phyloP scores from a whole-genome alignment of 208 protist genomes.

The Trypanosoma melophagium region DNA sequence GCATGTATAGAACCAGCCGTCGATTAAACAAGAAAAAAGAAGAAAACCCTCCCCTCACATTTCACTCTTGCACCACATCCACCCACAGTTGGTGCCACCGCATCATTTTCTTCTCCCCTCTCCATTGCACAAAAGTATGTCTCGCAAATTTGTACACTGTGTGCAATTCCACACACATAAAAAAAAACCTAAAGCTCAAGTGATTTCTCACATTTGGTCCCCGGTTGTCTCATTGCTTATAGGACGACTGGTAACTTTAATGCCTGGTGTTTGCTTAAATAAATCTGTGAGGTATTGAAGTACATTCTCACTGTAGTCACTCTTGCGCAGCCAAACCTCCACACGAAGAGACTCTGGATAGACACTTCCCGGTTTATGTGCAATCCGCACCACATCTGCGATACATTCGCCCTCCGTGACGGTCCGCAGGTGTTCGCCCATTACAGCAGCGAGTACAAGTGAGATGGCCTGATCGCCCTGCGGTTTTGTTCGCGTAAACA shows the following conservation, averaged over 20 bases:
- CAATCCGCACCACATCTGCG: slow-evolving; percentile 74
- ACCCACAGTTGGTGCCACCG: no score
- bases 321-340: slow-evolving; percentile 70
- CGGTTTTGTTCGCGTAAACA: slow-evolving; percentile 72
- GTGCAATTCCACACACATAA: slow-evolving; percentile 4
- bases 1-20: no score
- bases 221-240: slow-evolving; percentile 10
- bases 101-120: no score
- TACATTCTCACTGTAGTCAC: slow-evolving; percentile 32
- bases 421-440: slow-evolving; percentile 66
- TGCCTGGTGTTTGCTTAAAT: slow-evolving; percentile 48
- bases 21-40: no score
- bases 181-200: neutral
- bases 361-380: slow-evolving; percentile 60
- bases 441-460: slow-evolving; percentile 61
- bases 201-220: neutral
- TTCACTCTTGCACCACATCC: no score
- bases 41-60: no score
- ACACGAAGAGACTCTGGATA: slow-evolving; percentile 62
- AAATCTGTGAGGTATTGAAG: slow-evolving; percentile 55
- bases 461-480: slow-evolving; percentile 56
- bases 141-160: neutral
- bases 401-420: slow-evolving; percentile 42
- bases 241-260: slow-evolving; percentile 32
- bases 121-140: no score